Evolutionary conservation across 495 filamentous ascomycete genomes (phyloP), one percentile per base, ranked within the genome.

Genomic region (Stereocaulon alpinum): DNA sequence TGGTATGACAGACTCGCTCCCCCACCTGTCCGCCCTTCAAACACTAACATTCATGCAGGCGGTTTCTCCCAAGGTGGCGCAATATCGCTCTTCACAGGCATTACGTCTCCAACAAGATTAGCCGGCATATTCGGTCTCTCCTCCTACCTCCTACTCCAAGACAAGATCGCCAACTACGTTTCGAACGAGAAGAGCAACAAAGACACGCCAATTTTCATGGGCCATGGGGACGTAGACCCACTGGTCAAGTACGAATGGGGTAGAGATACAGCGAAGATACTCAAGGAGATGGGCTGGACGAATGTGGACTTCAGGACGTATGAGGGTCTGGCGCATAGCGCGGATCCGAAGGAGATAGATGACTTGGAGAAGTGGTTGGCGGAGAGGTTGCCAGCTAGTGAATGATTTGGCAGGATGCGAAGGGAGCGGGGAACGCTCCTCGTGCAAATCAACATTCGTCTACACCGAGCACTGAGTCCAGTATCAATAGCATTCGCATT

Each of bases 71-170:
- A 83, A 64, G 80, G 81, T 40, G 82, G 83, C 44, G 80, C 81
- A 5, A 80, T 86, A 64, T 74, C 78, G 27, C 61, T 86, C 29
- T 77, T 84, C 65, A 73, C 82, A 0, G 91, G 89, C 6, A 66
- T 95, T 45, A 95, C 89, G 1, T 78, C 72, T 60, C 79, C 81
- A 59, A 75, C 82, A 58, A 89, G 88, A 72, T 77, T 98, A 11
- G 93, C 84, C 12, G 92, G 92, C 61, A 86, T 98, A 55, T 85
- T 96, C 63, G 89, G 84, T 11, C 76, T 98, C 48, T 92, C 87
- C 11, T 85, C 81, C 61, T 98, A 95, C 67, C 72, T 96, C 65
- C 75, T 90, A 11, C 73, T 96, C 50, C 82, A 82, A 64, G 74
- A 80, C 54, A 91, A 88, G 65, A 74, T 95, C 64, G 74, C 80